phyloP scores from a whole-genome alignment of 2,329 filamentous ascomycete species.

The Ceratocystis huliohia region DNA sequence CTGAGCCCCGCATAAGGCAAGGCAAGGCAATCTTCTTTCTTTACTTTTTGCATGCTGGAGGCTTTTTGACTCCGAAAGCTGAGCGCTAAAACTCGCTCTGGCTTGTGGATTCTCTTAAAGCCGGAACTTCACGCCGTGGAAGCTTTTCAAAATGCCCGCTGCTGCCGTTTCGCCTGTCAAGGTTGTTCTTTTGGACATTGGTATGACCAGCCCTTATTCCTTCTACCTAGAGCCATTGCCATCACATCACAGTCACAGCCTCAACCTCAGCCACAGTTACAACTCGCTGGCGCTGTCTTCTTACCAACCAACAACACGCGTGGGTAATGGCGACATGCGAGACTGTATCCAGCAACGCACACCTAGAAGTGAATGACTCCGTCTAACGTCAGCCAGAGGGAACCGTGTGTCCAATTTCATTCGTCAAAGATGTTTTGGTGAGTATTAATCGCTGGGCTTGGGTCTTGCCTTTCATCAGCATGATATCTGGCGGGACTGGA shows the following conservation, averaged over 20 bases:
- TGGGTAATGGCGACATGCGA: too few relatives aligned
- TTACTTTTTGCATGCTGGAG: neutral
- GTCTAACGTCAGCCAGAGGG: conserved; percentile 44
- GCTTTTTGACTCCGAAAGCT: neutral
- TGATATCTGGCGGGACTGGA: neutral
- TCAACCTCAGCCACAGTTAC: neutral
- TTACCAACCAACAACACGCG: too few relatives aligned
- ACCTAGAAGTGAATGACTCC: neutral
- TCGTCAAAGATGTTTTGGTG: conserved; percentile 73
- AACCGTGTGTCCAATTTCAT: conserved; percentile 71
- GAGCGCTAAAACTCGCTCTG: too few relatives aligned
- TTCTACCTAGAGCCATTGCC: neutral
- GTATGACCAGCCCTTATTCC: conserved; percentile 31
- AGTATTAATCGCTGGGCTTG: conserved; percentile 29
- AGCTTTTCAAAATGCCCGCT: neutral
- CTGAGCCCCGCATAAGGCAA: neutral
- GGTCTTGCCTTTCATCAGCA: neutral
- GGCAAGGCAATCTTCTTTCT: neutral
- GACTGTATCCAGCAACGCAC: neutral
- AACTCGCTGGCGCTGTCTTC: neutral
- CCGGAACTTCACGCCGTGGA: neutral
- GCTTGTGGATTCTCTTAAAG: neutral
- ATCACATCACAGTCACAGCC: neutral
- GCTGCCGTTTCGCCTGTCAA: conserved; percentile 26
- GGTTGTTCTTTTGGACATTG: conserved; percentile 46